A percentile compares a stretch with the other conserved stretches of the same genome.
Conservation (phyloP, 257 asterid genomes). For the Petrea volubilis region DNA sequence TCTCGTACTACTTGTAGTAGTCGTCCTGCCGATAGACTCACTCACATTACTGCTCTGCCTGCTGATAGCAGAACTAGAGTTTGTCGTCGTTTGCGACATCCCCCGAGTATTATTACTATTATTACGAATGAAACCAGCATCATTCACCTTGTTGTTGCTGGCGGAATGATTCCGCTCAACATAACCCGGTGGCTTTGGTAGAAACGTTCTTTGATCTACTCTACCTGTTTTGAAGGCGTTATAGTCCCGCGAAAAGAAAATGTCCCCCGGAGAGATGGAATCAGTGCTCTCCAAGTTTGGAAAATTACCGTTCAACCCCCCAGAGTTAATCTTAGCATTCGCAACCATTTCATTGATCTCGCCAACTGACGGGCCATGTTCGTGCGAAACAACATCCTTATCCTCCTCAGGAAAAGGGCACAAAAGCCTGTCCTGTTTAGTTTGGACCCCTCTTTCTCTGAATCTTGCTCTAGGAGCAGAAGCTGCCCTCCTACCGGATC, state of each 20-base stretch:
- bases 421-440: conserved; percentile 23
- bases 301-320: conserved; percentile 21
- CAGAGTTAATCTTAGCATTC: conserved; percentile 42
- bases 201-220: conserved; percentile 19
- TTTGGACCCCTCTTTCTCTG: conserved; percentile 34
- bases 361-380: conserved; percentile 49
- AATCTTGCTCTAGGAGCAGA: conserved; percentile 61
- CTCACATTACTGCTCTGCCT: conserved; percentile 59
- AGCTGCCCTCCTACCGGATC: conserved; percentile 38
- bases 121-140: conserved; percentile 23
- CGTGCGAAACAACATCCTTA: conserved; percentile 23
- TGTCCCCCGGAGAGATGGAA: conserved; percentile 63
- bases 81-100: conserved; percentile 31
- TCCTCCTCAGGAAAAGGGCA: conserved; percentile 35
- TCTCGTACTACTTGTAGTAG: conserved; percentile 43
- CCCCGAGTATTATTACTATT: too few species aligned
- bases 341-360: conserved; percentile 75
- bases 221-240: conserved; percentile 21
- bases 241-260: conserved; percentile 54
- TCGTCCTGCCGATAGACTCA: conserved; percentile 56
- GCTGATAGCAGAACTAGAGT: conserved; percentile 38
- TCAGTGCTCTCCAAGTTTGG: conserved; percentile 53
- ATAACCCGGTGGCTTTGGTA: conserved; percentile 42
- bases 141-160: conserved; percentile 18
- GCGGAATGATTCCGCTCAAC: conserved; percentile 22